Evolutionary conservation across 371 early-diverging fungal genomes (phyloP), one percentile per base, ranked within the genome.

Genomic region (Haplosporangium sp.): DNA sequence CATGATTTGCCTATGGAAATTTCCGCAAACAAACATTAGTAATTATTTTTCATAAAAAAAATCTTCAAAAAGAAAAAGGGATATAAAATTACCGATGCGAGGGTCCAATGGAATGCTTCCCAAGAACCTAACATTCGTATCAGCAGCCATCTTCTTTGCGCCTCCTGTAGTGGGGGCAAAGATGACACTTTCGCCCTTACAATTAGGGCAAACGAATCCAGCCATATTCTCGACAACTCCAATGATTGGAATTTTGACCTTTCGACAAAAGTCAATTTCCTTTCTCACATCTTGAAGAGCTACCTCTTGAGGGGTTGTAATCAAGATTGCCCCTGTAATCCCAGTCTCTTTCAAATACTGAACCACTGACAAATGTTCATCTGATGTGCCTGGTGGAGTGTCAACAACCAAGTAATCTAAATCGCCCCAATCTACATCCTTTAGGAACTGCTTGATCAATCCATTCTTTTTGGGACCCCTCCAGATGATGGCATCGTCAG

Each of bases 171-270:
- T 95, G 0, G 97, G 92, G 10, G 94, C 91, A 82, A 99, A 99
- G 63, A 99, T 96, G 17, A 84, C 78, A 20, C 94, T 93, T 84
- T 93, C 92, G 59, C 89, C 91, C 69, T 88, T 65, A 83, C 99
- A 99, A 45, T 87, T 88, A 5, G 98, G 97, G 76, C 99, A 99
- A 9, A 96, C 94, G 83, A 98, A 97, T 2, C 96, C 97, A 65
- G 93, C 89, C 99, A 99, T 99, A 84, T 99, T 99, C 85, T 99
- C 99, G 19, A 99, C 96, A 0, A 99, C 86, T 9, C 99, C 99
- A 34, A 99, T 65, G 63, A 99, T 92, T 2, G 91, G 92, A 35
- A 99, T 91, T 48, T 91, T 89, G 61, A 96, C 96, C 72, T 96
- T 97, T 66, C 90, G 88, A 84, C 99, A 99, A 76, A 99, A 99